These are phyloP conservation scores for Exophiala alcalophila DNA, from an alignment of 2,329 filamentous ascomycete genomes.

Conservation along the genomic window DNA sequence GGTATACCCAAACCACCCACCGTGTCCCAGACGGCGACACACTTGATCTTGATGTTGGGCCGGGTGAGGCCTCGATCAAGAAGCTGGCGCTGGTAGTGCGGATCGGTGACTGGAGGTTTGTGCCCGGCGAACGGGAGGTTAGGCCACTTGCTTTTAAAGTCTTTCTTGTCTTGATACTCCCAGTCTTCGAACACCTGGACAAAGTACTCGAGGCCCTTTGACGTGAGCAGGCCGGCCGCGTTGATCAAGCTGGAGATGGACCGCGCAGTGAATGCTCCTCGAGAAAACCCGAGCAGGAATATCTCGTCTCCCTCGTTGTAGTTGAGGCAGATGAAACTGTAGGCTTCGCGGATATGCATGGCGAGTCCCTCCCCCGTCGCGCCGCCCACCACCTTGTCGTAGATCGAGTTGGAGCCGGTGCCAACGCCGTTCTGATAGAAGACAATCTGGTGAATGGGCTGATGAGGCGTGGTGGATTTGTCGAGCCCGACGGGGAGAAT, in stretches of 20 bases:
- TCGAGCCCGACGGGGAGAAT: slow-evolving; percentile 32
- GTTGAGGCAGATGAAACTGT: slow-evolving; percentile 36
- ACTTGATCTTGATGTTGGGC: slow-evolving; percentile 32
- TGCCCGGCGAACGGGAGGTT: slow-evolving; percentile 27
- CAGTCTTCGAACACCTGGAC: slow-evolving; percentile 31
- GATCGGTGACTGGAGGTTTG: slow-evolving; percentile 24
- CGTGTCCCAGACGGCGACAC: slow-evolving; percentile 37
- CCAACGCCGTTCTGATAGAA: slow-evolving; percentile 38
- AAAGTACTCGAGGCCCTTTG: slow-evolving; percentile 29
- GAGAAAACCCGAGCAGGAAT: slow-evolving; percentile 38
- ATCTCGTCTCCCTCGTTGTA: slow-evolving; percentile 39
- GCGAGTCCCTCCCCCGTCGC: slow-evolving; percentile 30
- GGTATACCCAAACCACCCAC: slow-evolving; percentile 36
- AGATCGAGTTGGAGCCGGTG: slow-evolving; percentile 30
- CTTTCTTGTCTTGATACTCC: slow-evolving; percentile 29
- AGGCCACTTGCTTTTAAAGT: slow-evolving; percentile 27
- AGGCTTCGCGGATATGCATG: slow-evolving; percentile 31
- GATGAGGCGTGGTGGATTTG: slow-evolving; percentile 15
- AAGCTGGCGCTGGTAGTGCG: slow-evolving; percentile 26
- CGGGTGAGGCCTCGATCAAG: slow-evolving; percentile 25
- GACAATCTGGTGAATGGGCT: slow-evolving; percentile 33
- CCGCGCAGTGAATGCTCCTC: slow-evolving; percentile 40
- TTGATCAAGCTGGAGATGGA: slow-evolving; percentile 38
- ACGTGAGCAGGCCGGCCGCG: slow-evolving; percentile 35
- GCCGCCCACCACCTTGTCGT: slow-evolving; percentile 32